A percentile compares a stretch with the other conserved stretches of the same genome.
Conservation (phyloP, 164 flowering plant genomes). For the Akebia trifoliata region DNA sequence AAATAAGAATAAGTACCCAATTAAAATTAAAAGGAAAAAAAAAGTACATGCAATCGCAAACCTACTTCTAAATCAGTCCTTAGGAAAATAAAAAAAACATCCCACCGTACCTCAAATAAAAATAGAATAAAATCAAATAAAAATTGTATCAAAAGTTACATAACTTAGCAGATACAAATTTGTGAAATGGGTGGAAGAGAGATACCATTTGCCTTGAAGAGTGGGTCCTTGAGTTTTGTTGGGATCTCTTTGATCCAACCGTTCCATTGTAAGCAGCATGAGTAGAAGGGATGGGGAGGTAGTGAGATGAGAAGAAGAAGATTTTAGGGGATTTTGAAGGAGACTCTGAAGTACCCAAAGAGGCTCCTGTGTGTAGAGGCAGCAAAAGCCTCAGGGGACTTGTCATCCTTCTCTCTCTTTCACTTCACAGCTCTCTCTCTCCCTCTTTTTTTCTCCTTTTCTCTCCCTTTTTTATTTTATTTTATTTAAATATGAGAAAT, state of each 20-base stretch:
- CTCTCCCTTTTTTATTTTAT: not conserved
- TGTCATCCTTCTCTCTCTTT: conserved; percentile 1
- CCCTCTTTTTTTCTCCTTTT: not conserved
- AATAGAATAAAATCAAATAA: no score
- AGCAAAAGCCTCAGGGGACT: conserved; percentile 17
- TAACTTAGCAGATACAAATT: not conserved
- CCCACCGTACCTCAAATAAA: no score
- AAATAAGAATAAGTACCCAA: no score
- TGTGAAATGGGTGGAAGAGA: conserved; percentile 1
- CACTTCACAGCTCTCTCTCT: conserved; percentile 1
- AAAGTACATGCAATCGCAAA: no score
- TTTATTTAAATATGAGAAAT: not conserved
- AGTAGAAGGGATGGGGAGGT: conserved; percentile 1
- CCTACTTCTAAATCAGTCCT: no score
- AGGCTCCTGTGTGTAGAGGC: conserved; percentile 16
- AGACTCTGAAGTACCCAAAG: conserved; percentile 8
- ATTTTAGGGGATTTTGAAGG: conserved; percentile 8
- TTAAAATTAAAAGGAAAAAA: no score
- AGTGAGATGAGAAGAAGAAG: conserved; percentile 8
- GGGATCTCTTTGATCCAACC: conserved; percentile 5
- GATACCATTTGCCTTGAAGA: conserved; percentile 27
- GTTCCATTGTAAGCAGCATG: conserved; percentile 7
- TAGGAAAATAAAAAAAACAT: no score
- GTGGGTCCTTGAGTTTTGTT: not conserved
- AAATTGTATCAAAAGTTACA: not conserved